Evolutionary conservation across 495 filamentous ascomycete species (phyloP).

Genomic region (Neurospora hispaniola): DNA sequence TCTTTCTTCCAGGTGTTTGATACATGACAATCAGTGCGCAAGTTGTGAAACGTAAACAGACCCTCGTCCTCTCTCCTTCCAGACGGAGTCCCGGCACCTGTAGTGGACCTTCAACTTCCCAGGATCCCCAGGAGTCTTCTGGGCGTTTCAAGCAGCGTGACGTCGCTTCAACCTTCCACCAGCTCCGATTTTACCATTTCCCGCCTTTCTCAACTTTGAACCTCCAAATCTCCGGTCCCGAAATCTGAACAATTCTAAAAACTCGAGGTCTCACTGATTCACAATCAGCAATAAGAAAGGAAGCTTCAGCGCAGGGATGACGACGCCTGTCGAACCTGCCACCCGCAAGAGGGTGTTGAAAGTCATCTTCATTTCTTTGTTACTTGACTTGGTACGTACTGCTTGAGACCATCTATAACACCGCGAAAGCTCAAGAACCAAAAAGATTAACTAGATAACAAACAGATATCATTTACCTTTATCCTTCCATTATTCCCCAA

Average conservation of each 20-base stretch:
- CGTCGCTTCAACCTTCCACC: not conserved
- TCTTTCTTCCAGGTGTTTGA: not conserved
- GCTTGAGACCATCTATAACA: not conserved
- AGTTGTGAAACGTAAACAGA: not conserved
- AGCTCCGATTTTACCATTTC: not conserved
- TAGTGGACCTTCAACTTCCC: not conserved
- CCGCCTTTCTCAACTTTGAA: not conserved
- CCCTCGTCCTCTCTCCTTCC: not conserved
- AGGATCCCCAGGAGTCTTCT: not conserved
- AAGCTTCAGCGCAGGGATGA: conserved; percentile 22
- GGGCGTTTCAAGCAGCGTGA: conserved; percentile 1
- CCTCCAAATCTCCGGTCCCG: not conserved
- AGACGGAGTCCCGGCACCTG: not conserved
- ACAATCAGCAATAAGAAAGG: not conserved
- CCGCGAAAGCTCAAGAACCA: not conserved
- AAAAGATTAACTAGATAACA: conserved; percentile 7
- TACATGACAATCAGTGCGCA: not conserved
- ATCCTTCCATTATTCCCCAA: conserved; percentile 94
- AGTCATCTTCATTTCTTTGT: conserved; percentile 51
- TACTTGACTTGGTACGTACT: conserved; percentile 41
- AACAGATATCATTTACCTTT: conserved; percentile 60
- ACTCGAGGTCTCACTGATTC: not conserved
- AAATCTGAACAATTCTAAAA: not conserved
- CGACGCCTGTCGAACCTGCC: conserved; percentile 31
- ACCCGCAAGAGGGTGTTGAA: conserved; percentile 72